Evolutionary conservation across 495 filamentous ascomycete species (phyloP).

Genomic region (Aspergillus egyptiacus): DNA sequence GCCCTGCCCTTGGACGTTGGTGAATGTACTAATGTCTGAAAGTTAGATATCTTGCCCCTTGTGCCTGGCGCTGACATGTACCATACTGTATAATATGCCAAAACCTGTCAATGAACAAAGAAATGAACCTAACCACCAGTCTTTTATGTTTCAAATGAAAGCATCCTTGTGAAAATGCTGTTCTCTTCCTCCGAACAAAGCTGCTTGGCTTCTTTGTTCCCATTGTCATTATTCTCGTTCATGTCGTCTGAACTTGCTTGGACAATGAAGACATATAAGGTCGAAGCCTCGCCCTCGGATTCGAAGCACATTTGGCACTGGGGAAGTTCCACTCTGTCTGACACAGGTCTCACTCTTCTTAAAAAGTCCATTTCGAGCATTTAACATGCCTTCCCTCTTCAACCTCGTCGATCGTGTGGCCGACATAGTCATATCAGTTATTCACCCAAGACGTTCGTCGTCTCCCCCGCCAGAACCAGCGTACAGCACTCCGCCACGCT

Average conservation of each 20-base stretch:
- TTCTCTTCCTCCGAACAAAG: neutral
- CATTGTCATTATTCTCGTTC: too few species aligned
- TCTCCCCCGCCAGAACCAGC: neutral
- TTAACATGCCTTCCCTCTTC: constrained; percentile 1
- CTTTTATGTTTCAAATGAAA: neutral
- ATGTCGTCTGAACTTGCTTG: too few species aligned
- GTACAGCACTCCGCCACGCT: neutral
- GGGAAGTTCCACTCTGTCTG: neutral
- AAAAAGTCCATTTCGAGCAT: neutral
- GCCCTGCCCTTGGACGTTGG: neutral
- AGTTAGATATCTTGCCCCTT: constrained; percentile 5
- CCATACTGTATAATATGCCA: constrained; percentile 3
- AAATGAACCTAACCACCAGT: neutral
- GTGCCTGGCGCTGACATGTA: neutral
- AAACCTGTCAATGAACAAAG: neutral
- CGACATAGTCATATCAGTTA: constrained; percentile 1
- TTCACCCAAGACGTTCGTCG: neutral
- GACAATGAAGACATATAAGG: neutral
- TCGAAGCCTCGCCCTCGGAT: neutral
- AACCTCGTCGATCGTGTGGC: constrained; percentile 1
- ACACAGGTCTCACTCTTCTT: neutral
- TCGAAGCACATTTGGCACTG: neutral
- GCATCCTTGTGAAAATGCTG: neutral
- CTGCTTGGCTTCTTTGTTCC: too few species aligned
- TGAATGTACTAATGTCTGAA: neutral